phyloP scores from a whole-genome alignment of 352 stramenopile genomes.

The Salisapilia sapeloensis region DNA sequence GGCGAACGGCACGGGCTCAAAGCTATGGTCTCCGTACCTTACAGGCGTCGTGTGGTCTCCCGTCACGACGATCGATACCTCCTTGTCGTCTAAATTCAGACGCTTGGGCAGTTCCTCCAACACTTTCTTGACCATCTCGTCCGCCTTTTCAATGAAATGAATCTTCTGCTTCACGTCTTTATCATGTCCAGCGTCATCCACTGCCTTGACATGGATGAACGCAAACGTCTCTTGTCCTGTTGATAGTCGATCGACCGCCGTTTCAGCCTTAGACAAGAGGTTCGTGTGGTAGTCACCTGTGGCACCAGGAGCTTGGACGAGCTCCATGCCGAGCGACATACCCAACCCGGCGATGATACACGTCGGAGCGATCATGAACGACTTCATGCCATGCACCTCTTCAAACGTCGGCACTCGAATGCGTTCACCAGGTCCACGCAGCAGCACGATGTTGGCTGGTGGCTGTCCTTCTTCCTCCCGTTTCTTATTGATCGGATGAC shows the following conservation, averaged over 20 bases:
- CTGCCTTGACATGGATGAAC: slow-evolving; percentile 77
- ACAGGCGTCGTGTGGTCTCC: slow-evolving; percentile 78
- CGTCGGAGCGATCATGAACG: slow-evolving; percentile 81
- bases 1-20: slow-evolving; percentile 70
- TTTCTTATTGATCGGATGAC: slow-evolving; percentile 61
- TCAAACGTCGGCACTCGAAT: slow-evolving; percentile 74
- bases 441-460: slow-evolving; percentile 71
- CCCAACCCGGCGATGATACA: slow-evolving; percentile 79
- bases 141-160: slow-evolving; percentile 68
- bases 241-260: slow-evolving; percentile 25
- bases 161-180: slow-evolving; percentile 72
- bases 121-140: slow-evolving; percentile 61
- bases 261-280: slow-evolving; percentile 61
- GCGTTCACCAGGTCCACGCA: slow-evolving; percentile 67
- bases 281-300: slow-evolving; percentile 81
- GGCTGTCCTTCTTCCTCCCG: slow-evolving; percentile 29
- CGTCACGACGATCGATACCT: slow-evolving; percentile 74
- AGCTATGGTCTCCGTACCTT: slow-evolving; percentile 77
- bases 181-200: slow-evolving; percentile 77
- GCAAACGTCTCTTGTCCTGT: slow-evolving; percentile 43
- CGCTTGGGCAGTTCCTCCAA: slow-evolving; percentile 28
- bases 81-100: slow-evolving; percentile 7
- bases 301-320: slow-evolving; percentile 42
- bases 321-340: slow-evolving; percentile 72
- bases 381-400: slow-evolving; percentile 58